Percentiles rank a stretch among this genome's conserved stretches.
phyloP scores from a whole-genome alignment of 2,329 filamentous ascomycete species.

The Plenodomus biglobosus region DNA sequence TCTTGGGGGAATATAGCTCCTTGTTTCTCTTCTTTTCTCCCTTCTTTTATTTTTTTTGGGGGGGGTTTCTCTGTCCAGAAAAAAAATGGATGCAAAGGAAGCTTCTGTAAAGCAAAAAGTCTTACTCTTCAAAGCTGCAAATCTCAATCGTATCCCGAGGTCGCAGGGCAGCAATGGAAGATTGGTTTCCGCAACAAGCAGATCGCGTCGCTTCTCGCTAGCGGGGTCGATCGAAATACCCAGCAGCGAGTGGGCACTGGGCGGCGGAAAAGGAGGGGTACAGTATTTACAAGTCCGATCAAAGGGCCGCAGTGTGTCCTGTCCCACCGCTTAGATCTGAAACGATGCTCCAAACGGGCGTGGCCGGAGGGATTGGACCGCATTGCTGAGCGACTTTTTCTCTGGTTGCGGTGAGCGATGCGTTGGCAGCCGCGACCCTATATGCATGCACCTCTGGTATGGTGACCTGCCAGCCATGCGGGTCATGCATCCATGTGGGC shows the following conservation, averaged over 20 bases:
- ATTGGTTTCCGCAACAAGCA: neutral
- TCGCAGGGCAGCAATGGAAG: neutral
- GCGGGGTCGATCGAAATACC: neutral
- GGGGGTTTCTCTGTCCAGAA: no score
- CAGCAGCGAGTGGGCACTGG: neutral
- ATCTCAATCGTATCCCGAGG: no score
- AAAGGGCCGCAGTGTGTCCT: slow-evolving; percentile 7
- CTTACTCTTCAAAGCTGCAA: no score
- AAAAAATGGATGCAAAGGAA: no score
- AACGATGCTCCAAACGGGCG: slow-evolving; percentile 30
- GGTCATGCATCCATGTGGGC: slow-evolving; percentile 11
- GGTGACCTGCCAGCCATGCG: slow-evolving; percentile 22
- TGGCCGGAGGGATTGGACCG: slow-evolving; percentile 34
- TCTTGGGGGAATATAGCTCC: slow-evolving; percentile 31
- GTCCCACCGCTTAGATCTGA: slow-evolving; percentile 19
- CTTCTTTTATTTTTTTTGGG: no score
- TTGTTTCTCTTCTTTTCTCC: neutral
- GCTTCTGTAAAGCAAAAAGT: no score
- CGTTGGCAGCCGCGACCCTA: slow-evolving; percentile 31
- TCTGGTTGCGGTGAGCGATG: slow-evolving; percentile 35
- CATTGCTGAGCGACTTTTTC: slow-evolving; percentile 16
- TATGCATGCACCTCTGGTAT: slow-evolving; percentile 18
- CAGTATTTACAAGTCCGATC: slow-evolving; percentile 8
- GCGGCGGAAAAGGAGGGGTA: neutral
- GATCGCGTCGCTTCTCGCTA: neutral